Percentiles rank a stretch among this genome's conserved stretches.
Evolutionary conservation across 1,284 basidiomycete genomes (phyloP).

Genomic region (Chiua sp.): DNA sequence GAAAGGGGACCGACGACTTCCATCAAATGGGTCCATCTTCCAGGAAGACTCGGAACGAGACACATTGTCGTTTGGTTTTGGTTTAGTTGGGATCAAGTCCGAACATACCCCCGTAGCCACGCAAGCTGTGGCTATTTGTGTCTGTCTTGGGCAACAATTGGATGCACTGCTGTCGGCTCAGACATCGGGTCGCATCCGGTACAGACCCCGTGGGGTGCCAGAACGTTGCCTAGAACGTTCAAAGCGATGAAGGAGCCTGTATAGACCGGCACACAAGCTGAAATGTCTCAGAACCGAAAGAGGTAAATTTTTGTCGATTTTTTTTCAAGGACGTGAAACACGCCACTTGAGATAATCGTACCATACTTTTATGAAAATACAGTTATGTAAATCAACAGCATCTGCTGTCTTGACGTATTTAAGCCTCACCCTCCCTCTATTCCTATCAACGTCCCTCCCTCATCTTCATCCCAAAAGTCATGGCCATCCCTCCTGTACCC

Average conservation of each 20-base stretch:
- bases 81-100: no score
- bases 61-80: no score
- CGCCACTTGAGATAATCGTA: slow-evolving; percentile 36
- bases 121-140: no score
- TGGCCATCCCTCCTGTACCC: slow-evolving; percentile 27
- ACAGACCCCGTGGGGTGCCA: background rate
- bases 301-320: slow-evolving; percentile 4
- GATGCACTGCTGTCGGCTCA: background rate
- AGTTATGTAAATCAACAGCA: slow-evolving; percentile 30
- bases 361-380: slow-evolving; percentile 28
- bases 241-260: background rate
- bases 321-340: slow-evolving; percentile 29
- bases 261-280: background rate
- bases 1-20: background rate
- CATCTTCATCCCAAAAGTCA: slow-evolving; percentile 8
- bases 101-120: no score
- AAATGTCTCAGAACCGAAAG: slow-evolving; percentile 13
- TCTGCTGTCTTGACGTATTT: slow-evolving; percentile 21
- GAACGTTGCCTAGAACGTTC: background rate
- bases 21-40: no score
- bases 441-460: slow-evolving; percentile 3
- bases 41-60: no score
- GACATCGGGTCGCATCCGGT: background rate
- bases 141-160: no score
- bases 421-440: slow-evolving; percentile 15